Conservation (phyloP, 2,329 filamentous ascomycete genomes). For the Leptographium flavum region DNA sequence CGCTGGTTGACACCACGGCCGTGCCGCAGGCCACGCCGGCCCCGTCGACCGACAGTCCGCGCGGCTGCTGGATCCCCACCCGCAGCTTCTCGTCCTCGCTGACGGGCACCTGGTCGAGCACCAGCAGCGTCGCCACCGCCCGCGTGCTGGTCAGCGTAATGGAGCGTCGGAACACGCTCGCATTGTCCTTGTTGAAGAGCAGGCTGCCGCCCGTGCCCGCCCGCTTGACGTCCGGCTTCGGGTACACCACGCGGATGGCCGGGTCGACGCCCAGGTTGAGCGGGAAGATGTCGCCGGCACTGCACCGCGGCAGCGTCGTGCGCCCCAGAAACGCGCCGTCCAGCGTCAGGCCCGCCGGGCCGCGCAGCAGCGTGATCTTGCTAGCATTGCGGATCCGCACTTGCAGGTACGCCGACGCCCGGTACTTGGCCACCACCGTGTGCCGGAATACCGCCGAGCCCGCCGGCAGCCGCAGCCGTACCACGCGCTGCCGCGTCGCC, state of each 20-base stretch:
- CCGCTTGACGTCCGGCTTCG: conserved; percentile 38
- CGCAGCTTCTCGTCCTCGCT: conserved; percentile 43
- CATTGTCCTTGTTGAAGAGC: conserved; percentile 39
- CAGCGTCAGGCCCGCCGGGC: conserved; percentile 43
- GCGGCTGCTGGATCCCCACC: conserved; percentile 34
- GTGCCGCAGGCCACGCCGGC: conserved; percentile 16
- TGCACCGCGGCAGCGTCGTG: conserved; percentile 38
- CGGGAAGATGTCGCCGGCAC: conserved; percentile 35
- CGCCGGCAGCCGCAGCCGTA: conserved; percentile 29
- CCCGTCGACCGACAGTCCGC: conserved; percentile 28
- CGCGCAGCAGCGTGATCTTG: conserved; percentile 39
- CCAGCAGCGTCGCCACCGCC: conserved; percentile 26
- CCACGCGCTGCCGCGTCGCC: conserved; percentile 44
- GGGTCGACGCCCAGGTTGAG: conserved; percentile 47
- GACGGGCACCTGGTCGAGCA: conserved; percentile 48
- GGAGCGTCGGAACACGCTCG: conserved; percentile 31
- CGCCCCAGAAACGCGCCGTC: conserved; percentile 49
- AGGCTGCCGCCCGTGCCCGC: conserved; percentile 26
- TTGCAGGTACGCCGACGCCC: conserved; percentile 43
- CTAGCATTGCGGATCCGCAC: conserved; percentile 41
- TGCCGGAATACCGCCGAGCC: conserved; percentile 34
- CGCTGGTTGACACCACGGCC: not conserved
- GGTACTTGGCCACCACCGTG: conserved; percentile 46
- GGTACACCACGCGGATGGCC: conserved; percentile 38
- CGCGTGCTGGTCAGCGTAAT: conserved; percentile 37